Evolutionary conservation across 2,329 filamentous ascomycete genomes (phyloP).

Genomic region (Endoconidiophora polonica): DNA sequence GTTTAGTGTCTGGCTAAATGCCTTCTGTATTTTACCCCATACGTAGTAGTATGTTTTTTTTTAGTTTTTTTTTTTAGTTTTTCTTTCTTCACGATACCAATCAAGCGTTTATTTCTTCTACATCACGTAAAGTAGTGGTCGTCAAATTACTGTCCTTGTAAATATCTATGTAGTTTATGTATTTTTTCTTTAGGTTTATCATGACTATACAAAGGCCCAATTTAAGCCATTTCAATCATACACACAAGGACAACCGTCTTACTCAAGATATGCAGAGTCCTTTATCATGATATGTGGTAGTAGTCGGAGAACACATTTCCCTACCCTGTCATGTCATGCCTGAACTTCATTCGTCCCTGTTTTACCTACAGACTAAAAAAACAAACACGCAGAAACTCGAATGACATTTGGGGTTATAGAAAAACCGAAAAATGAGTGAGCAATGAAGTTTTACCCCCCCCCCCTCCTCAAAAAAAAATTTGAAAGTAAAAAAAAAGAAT

Average conservation of each 20-base stretch:
- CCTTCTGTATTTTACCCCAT: slow-evolving; percentile 11
- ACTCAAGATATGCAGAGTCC: background rate
- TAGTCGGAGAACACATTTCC: too few species aligned
- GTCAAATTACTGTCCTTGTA: too few species aligned
- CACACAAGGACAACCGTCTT: background rate
- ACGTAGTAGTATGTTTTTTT: slow-evolving; percentile 11
- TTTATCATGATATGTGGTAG: background rate
- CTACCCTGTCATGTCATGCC: too few species aligned
- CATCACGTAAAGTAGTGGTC: too few species aligned
- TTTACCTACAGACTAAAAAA: background rate
- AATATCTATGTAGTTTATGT: too few species aligned
- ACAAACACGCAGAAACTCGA: background rate
- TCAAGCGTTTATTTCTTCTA: background rate
- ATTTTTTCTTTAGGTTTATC: background rate
- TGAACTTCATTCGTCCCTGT: background rate
- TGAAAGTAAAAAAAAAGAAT: background rate
- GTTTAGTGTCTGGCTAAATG: too few species aligned
- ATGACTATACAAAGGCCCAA: background rate
- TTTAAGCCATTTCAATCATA: background rate
- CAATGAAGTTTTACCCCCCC: background rate
- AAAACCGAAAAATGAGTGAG: background rate
- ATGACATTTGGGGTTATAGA: background rate
- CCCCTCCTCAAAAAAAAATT: background rate
- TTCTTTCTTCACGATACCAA: slow-evolving; percentile 4
- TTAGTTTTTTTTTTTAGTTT: slow-evolving; percentile 1